Evolutionary conservation across 371 early-diverging fungal genomes (phyloP), one percentile per base, ranked within the genome.

Genomic region (Batkoa obscura): DNA sequence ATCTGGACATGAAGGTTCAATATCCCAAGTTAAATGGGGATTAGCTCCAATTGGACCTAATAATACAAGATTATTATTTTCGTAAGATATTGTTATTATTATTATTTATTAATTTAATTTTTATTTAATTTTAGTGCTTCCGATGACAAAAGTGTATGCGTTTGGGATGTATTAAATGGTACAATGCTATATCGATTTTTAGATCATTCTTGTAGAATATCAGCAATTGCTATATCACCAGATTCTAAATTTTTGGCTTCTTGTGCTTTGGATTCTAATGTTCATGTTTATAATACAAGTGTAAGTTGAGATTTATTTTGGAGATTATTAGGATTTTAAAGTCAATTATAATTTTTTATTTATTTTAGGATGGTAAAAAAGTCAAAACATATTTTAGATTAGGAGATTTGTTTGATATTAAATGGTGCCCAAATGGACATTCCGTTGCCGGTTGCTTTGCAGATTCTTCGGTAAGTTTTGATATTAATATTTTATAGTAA

Each of bases 91-190:
- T 64, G 62, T 4, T 10, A 17, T 32, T 34, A 45, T 41, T 32
- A 4, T 17, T 33, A 15, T 54, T 5, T 52, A 9, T 60, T 2
- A 50, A 63, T 43, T 38, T 58, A 13, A 59, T 57, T 2, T 56
- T 58, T 2, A 57, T 63, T 8, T 62, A 64, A 83, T 35, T 77
- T 80, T 32, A 91, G 88, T 6, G 92, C 83, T 9, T 87, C 90
- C 17, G 92, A 92, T 64, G 98, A 95, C 68, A 72, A 80, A 6
- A 84, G 85, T 0, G 82, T 90, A 4, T 76, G 90, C 30, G 61
- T 98, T 9, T 98, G 96, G 96, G 90, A 93, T 69, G 81, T 80
- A 0, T 62, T 71, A 1, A 71, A 66, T 3, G 84, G 84, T 2
- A 66, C 72, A 0, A 85, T 84, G 59, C 56, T 90, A n/a, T 80